Evolutionary conservation across 1,139 yeast species (phyloP), one percentile per base, ranked within the genome.

Genomic region (Yamadazyma sp.): DNA sequence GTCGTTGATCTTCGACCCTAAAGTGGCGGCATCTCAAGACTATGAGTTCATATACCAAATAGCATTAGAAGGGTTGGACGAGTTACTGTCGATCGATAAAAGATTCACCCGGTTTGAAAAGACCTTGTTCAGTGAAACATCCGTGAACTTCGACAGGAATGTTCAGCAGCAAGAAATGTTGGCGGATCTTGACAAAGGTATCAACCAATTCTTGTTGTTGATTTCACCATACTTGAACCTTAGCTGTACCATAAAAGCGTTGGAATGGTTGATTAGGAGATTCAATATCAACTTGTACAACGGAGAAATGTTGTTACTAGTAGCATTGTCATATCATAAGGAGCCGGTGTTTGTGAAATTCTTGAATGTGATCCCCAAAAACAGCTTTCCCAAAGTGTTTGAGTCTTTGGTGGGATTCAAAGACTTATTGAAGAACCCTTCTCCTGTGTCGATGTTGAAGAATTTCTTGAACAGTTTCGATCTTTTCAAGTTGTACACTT

Each of bases 231-330:
- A 79, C 54, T 81, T 92, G 73, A 77, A 79, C 46, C 67, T 89
- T 39, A 75, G 81, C 23, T 87, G 95, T 12, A 77, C 96, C 2
- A 59, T 88, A 37, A 83, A 83, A 54, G 94, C 97, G 9, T 72
- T 88, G 10, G 99, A 92, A 66, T 92, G 98, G 98, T 77, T 92
- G 29, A 83, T 92, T 18, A 83, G 98, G 66, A 77, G 98, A 53
- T 94, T 91, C 60, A 88, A 87, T 58, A 80, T 87, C 49, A 92
- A 92, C 57, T 73, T 87, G 35, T 84, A 85, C 55, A 88, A 87
- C 53, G 69, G 89, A 0, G 98, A 92, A 58, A 58, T 72, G 43
- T 58, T 92, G 29, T 56, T 94, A 33, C 65, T 91, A 42, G 73
- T 89, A 3, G 75, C 84, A 2, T 69, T 92, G 52, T 95, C 97